Base-by-base conservation (phyloP, 352 stramenopile species). In the Phytophthora colocasiae region DNA sequence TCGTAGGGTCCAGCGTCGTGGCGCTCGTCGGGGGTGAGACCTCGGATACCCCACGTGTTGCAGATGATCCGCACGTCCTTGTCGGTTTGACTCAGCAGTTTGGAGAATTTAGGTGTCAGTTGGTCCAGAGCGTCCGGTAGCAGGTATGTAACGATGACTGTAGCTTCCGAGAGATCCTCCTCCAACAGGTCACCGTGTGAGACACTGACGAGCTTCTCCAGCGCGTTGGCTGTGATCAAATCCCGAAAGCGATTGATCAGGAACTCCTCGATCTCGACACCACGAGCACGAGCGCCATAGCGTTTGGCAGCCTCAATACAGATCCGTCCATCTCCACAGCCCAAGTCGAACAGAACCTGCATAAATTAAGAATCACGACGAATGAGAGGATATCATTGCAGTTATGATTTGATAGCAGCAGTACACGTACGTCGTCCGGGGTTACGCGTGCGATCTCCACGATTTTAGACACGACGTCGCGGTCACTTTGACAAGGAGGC, bases 141-240 rank as follows among this genome's bases (percentile, higher is more conserved):
- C 40, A 89, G 46, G 55, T 89, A 89, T 5, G 78, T 87, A 38
- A 87, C 78, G 48, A 89, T 82, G 40, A 85, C 80, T 10, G 80
- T 85, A 34, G 80, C 80, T 6, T 74, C 45, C 9, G 77, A 85
- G 6, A 87, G 60, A 49, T 89, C 77, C 54, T 81, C 75, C 17
- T 78, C 63, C 54, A 85, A 50, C 40, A 89, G 58, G 40, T 89
- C 80, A 12, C 69, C 77, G 36, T 87, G 77, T 10, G 73, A 75
- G 41, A 82, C 75, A 46, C 55, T 80, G 54, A 89, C 80, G 39
- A 75, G 66, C 24, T 78, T 48, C 50, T 85, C 45, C 44, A 89
- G 53, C 9, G 72, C 29, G 40, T 87, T 71, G 22, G 64, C 43
- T 9, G 32, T 43, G 36, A 89, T 82, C 8, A 69, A 51, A 34